Evolutionary conservation across 2,329 filamentous ascomycete genomes (phyloP), one percentile per base, ranked within the genome.

Genomic region (Zasmidium cellare): DNA sequence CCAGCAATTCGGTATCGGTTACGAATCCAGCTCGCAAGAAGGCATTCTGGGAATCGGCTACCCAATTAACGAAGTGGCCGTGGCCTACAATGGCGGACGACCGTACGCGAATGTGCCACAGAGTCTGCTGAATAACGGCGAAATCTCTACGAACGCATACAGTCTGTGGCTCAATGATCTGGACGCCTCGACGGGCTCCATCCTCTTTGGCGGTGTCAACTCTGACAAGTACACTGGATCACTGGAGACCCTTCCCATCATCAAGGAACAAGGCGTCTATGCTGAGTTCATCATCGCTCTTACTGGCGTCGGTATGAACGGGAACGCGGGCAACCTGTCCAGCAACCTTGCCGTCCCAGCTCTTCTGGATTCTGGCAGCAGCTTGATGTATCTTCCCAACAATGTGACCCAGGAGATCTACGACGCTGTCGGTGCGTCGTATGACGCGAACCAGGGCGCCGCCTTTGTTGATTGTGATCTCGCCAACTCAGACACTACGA

Each of bases 1-100:
- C 56, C 76, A 91, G 55, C 87, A 92, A 67, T 90, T 92, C 66
- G 89, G 89, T 59, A 79, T 92, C 60, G 89, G 89, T 45, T 91
- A 92, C 69, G 70, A 62, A 0, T 86, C 84, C 2, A 77, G 67
- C 45, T 85, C 83, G 3, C 56, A 71, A 25, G 72, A 96, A 72
- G 90, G 90, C 41, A 91, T 97, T 45, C 74, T 97, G 19, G 92
- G 92, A 18, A 88, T 97, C 60, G 92, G 92, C 6, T 97, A 96
- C 72, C 72, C 82, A 0, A 73, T 81, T 63, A 94, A 96, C 72
- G 92, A 97, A 75, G 90, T 89, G 12, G 85, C 88, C 65, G 84
- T 89, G 47, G 81, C 81, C 52, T 79, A 84, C 62, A 82, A 79
- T 9, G 78, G 81, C 5, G 73, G 72, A 22, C 58, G 74, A 1